These are phyloP conservation scores for Phytophthora tentaculata DNA, from an alignment of 352 stramenopile species.

Conservation along the genomic window DNA sequence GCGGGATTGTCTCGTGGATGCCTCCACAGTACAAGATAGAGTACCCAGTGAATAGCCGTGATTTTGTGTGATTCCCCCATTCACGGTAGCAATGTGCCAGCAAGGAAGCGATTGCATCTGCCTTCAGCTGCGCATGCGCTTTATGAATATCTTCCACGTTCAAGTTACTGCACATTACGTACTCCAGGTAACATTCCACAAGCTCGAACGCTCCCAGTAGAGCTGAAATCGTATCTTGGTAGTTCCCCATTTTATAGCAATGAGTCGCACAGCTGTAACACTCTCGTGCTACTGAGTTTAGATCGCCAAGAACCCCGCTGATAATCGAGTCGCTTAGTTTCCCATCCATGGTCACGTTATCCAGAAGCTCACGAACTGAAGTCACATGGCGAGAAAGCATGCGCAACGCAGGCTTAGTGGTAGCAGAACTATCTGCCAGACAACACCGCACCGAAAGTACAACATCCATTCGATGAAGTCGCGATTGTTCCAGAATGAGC, in stretches of 20 bases:
- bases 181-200: slow-evolving; percentile 64
- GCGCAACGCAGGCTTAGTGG: slow-evolving; percentile 10
- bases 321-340: slow-evolving; percentile 37
- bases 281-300: slow-evolving; percentile 70
- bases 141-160: slow-evolving; percentile 39
- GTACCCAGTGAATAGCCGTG: slow-evolving; percentile 49
- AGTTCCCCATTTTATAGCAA: slow-evolving; percentile 59
- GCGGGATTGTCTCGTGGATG: slow-evolving; percentile 28
- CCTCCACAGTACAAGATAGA: slow-evolving; percentile 63
- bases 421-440: background rate
- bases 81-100: slow-evolving; percentile 64
- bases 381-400: slow-evolving; percentile 37
- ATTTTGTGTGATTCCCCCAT: slow-evolving; percentile 32
- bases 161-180: slow-evolving; percentile 59
- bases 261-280: slow-evolving; percentile 58
- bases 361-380: slow-evolving; percentile 42
- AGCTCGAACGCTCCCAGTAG: slow-evolving; percentile 58
- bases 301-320: slow-evolving; percentile 49
- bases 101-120: slow-evolving; percentile 63
- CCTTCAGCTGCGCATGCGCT: slow-evolving; percentile 57
- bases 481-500: slow-evolving; percentile 49
- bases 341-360: slow-evolving; percentile 42
- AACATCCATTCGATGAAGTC: slow-evolving; percentile 53
- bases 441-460: slow-evolving; percentile 32
- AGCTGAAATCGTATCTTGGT: slow-evolving; percentile 45